These are phyloP conservation scores for Candida oleophila DNA, from an alignment of 805 yeast genomes.

Conservation along the genomic window DNA sequence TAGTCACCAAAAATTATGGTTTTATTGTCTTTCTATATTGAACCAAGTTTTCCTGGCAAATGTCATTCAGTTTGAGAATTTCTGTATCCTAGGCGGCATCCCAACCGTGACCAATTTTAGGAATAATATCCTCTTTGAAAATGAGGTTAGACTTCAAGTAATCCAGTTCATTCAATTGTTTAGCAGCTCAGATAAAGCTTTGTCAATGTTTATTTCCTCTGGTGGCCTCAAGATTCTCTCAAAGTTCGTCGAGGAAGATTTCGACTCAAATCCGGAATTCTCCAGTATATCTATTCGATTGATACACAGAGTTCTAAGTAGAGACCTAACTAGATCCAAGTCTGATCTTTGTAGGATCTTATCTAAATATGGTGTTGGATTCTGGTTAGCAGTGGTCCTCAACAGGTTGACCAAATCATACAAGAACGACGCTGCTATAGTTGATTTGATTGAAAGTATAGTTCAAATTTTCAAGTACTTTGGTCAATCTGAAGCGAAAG, in stretches of 20 bases:
- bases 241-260: conserved; percentile 47
- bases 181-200: conserved; percentile 30
- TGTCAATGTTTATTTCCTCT: conserved; percentile 42
- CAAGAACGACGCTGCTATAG: background rate
- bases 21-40: conserved; percentile 31
- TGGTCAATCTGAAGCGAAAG: conserved; percentile 47
- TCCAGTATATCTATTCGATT: conserved; percentile 38
- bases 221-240: conserved; percentile 47
- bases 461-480: conserved; percentile 40
- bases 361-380: conserved; percentile 41
- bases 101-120: conserved; percentile 40
- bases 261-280: conserved; percentile 35
- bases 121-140: conserved; percentile 18
- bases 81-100: conserved; percentile 43
- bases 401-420: conserved; percentile 25
- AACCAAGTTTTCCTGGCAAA: conserved; percentile 32
- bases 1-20: conserved; percentile 34
- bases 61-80: conserved; percentile 36
- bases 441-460: conserved; percentile 24
- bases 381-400: conserved; percentile 42
- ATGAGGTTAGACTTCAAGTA: conserved; percentile 35
- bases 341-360: conserved; percentile 43
- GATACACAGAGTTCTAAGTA: conserved; percentile 32
- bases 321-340: conserved; percentile 36
- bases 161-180: conserved; percentile 33